Base-by-base conservation (phyloP, 768 basidiomycete species). In the Mycena chlorophos region DNA sequence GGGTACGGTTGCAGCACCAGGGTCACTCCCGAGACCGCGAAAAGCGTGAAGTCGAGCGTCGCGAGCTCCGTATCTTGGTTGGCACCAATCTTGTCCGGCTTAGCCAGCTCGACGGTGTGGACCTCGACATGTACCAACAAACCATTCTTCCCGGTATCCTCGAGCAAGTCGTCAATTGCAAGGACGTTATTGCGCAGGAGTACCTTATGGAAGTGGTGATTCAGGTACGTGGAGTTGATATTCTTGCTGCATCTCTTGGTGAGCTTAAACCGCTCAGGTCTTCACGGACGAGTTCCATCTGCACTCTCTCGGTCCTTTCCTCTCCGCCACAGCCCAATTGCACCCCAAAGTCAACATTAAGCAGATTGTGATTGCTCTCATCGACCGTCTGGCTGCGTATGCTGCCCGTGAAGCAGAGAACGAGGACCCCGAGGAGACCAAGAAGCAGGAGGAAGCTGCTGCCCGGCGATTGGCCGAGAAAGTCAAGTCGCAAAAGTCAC, bases 181-280 rank as follows among this genome's bases (percentile, higher is more conserved):
- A 97, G 70, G 97, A 99, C 68, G 90, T 95, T 42, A 98, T 98
- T 57, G 97, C 97, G 0, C 97, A 99, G 70, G 97, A 98, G 69
- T 99, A 99, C 71, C 71, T 98, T 43, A 98, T 98, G 97, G 97
- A 99, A 71, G 97, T 98, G 10, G 94, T 99, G 58, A 99, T 99
- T 62, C 97, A 99, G 80, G 93, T 90, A 55, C 30, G 81, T 66
- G 38, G 45, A 14, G 1, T 25, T 50, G 3, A n/a, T 12, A 23
- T 12, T n/a, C 14, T 13, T 4, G 19, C 22, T 27, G 3, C 30
- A 28, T 22, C 26, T 29, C 42, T 29, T 45, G n/a, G n/a, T n/a
- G n/a, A n/a, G n/a, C n/a, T n/a, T n/a, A n/a, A 27, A 26, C 25
- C 51, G 23, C 14, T 14, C 62, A 94, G 91, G 96, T 99, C 17